A percentile compares a stretch with the other conserved stretches of the same genome.
These are phyloP conservation scores for Punica granatum DNA, from an alignment of 345 rosid species.

Conservation along the genomic window DNA sequence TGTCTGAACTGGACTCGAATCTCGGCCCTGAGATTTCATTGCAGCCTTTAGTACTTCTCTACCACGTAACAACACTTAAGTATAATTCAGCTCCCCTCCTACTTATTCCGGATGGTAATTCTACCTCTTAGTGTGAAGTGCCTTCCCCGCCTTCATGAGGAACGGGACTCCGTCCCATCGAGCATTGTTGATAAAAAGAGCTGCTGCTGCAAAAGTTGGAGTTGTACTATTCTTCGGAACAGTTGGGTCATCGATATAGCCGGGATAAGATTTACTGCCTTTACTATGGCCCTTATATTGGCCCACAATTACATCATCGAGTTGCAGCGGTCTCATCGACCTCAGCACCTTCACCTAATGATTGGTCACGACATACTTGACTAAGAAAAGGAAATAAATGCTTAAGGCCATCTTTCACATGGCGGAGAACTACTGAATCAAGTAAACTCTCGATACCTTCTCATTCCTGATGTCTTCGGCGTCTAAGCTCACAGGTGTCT, in stretches of 20 bases:
- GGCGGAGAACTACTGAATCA: neutral
- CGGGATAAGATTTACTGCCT: constrained; percentile 49
- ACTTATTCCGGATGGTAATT: neutral
- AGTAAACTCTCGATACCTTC: constrained; percentile 40
- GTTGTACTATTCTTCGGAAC: constrained; percentile 67
- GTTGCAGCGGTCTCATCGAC: constrained; percentile 72
- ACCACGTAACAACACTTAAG: neutral
- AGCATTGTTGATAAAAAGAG: constrained; percentile 76
- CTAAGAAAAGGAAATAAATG: too few species aligned
- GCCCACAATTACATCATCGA: constrained; percentile 71
- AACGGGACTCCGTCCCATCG: constrained; percentile 98
- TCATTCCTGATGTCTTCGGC: constrained; percentile 92
- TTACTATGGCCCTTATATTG: constrained; percentile 82
- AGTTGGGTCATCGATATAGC: constrained; percentile 68
- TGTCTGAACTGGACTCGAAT: constrained; percentile 87
- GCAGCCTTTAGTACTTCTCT: neutral
- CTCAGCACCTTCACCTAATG: constrained; percentile 80
- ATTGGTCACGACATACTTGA: neutral
- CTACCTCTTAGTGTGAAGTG: constrained; percentile 70
- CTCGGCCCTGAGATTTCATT: constrained; percentile 50
- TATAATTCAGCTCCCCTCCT: neutral
- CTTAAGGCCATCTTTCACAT: neutral
- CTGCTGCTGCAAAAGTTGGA: constrained; percentile 91
- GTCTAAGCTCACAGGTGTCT: constrained; percentile 92
- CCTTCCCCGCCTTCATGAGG: constrained; percentile 91